Conservation (phyloP, 1,284 basidiomycete genomes). For the Pterulicium gracile region DNA sequence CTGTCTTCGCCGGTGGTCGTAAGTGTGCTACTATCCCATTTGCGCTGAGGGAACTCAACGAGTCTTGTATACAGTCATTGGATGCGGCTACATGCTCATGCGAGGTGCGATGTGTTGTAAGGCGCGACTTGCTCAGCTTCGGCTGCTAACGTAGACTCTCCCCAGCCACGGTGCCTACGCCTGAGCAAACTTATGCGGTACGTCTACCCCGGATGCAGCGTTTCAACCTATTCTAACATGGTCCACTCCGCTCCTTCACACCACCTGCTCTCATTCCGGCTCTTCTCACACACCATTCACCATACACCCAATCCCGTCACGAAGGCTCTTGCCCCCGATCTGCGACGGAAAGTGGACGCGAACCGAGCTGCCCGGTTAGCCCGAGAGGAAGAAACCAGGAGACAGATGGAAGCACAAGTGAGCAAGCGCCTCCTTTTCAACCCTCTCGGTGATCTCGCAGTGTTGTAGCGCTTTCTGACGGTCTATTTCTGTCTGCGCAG, state of each 20-base stretch:
- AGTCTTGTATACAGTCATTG: conserved; percentile 33
- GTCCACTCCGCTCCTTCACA: no score
- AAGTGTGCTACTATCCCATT: conserved; percentile 19
- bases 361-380: conserved; percentile 44
- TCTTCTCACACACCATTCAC: no score
- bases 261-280: background rate
- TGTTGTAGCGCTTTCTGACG: background rate
- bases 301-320: no score
- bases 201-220: background rate
- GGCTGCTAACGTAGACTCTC: conserved; percentile 4
- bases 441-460: background rate
- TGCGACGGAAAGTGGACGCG: conserved; percentile 55
- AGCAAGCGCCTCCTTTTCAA: conserved; percentile 13
- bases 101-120: conserved; percentile 33
- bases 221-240: background rate
- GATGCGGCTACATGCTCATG: conserved; percentile 54
- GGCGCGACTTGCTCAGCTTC: background rate
- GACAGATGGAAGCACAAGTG: conserved; percentile 46
- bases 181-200: conserved; percentile 2
- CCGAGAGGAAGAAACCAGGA: conserved; percentile 41
- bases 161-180: conserved; percentile 5
- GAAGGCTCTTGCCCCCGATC: conserved; percentile 58
- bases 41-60: conserved; percentile 4
- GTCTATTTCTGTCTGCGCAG: conserved; percentile 2
- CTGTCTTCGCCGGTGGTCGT: conserved; percentile 34